Percentiles rank a stretch among this genome's conserved stretches.
phyloP scores from a whole-genome alignment of 768 basidiomycete genomes.

The Serendipita indica region DNA sequence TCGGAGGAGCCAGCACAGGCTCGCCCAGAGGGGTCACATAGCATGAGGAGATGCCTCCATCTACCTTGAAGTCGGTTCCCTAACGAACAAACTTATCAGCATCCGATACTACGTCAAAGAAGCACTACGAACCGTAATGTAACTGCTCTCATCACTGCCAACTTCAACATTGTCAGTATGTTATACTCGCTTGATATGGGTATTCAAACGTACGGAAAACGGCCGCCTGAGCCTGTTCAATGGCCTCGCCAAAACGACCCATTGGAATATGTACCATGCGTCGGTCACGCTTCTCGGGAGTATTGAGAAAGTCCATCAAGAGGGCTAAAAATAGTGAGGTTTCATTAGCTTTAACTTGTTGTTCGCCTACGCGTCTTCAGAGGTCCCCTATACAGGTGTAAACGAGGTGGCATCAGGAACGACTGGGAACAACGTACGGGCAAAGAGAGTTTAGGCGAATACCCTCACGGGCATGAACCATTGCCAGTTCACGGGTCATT shows the following conservation, averaged over 20 bases:
- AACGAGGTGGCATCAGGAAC: conserved; percentile 4
- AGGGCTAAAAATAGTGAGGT: conserved; percentile 41
- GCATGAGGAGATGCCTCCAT: conserved; percentile 82
- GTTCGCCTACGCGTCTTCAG: conserved; percentile 70
- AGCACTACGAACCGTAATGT: conserved; percentile 57
- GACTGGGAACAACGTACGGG: conserved; percentile 47
- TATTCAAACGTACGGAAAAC: conserved; percentile 63
- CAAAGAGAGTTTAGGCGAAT: conserved; percentile 93
- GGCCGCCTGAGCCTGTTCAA: conserved; percentile 86
- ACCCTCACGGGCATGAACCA: conserved; percentile 95
- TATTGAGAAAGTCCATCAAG: conserved; percentile 96
- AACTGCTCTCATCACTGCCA: conserved; percentile 91
- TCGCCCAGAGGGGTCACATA: conserved; percentile 87
- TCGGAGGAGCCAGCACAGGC: conserved; percentile 51
- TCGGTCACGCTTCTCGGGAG: conserved; percentile 85
- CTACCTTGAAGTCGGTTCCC: conserved; percentile 91
- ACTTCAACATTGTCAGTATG: conserved; percentile 28
- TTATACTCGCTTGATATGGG: neutral
- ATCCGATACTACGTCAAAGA: conserved; percentile 11
- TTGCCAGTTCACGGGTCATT: conserved; percentile 94
- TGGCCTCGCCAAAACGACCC: conserved; percentile 94
- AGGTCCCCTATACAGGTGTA: conserved; percentile 48
- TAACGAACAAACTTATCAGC: conserved; percentile 19
- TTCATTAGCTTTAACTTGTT: neutral
- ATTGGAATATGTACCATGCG: conserved; percentile 84